Conservation (phyloP, 2,329 filamentous ascomycete genomes). For the Talaromyces sp. region DNA sequence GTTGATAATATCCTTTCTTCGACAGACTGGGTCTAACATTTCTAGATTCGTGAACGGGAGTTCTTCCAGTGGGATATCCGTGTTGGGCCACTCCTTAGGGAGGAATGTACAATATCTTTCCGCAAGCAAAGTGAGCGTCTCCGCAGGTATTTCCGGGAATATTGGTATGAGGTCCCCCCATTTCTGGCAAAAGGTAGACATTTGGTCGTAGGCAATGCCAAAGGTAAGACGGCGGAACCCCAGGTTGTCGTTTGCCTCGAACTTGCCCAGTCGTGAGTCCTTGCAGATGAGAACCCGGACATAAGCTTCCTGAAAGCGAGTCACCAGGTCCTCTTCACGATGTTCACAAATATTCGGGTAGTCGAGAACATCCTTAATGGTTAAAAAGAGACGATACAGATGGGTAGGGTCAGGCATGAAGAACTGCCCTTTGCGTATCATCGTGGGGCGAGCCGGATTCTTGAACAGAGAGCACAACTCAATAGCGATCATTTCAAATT, state of each 20-base stretch:
- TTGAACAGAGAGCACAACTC: conserved; percentile 39
- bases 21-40: conserved; percentile 15
- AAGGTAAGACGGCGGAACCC: conserved; percentile 35
- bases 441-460: conserved; percentile 23
- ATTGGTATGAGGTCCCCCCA: conserved; percentile 35
- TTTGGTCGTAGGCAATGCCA: conserved; percentile 23
- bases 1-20: conserved; percentile 30
- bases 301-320: conserved; percentile 33
- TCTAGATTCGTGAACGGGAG: conserved; percentile 32
- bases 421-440: conserved; percentile 16
- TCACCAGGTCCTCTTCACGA: conserved; percentile 31
- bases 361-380: conserved; percentile 38
- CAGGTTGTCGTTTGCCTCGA: conserved; percentile 27
- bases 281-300: conserved; percentile 28
- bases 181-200: conserved; percentile 28
- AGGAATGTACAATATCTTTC: conserved; percentile 40
- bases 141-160: conserved; percentile 32
- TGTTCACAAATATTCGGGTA: conserved; percentile 28
- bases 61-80: conserved; percentile 16
- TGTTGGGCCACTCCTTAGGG: conserved; percentile 15
- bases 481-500: conserved; percentile 40
- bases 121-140: conserved; percentile 35
- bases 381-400: conserved; percentile 36
- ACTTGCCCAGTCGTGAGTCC: conserved; percentile 11
- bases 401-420: conserved; percentile 38